Evolutionary conservation across 2,329 filamentous ascomycete genomes (phyloP).

Genomic region (Thelonectria blattea): DNA sequence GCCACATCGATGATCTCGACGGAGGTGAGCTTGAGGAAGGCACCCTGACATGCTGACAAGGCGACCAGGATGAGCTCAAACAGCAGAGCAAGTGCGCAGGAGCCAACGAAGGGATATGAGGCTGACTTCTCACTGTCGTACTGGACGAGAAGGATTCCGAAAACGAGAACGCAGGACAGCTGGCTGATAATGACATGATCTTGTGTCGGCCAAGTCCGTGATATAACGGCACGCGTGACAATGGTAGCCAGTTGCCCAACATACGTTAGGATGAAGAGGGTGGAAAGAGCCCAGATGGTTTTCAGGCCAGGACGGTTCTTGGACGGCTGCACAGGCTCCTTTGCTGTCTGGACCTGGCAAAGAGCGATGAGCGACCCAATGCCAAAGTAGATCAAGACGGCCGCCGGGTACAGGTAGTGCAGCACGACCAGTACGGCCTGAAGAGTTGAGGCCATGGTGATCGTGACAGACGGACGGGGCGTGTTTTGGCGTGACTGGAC

Average conservation of each 20-base stretch:
- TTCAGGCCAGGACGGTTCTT: conserved; percentile 28
- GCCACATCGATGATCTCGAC: conserved; percentile 36
- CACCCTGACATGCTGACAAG: conserved; percentile 23
- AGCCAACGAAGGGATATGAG: conserved; percentile 69
- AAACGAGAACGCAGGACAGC: conserved; percentile 68
- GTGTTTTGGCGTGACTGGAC: not conserved
- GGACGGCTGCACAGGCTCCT: conserved; percentile 27
- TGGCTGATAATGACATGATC: conserved; percentile 61
- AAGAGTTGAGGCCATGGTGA: conserved; percentile 27
- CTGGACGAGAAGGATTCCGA: conserved; percentile 63
- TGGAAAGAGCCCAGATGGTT: conserved; percentile 49
- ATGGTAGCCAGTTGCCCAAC: conserved; percentile 53
- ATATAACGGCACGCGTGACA: conserved; percentile 43
- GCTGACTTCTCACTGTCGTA: conserved; percentile 58
- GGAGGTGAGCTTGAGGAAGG: conserved; percentile 7
- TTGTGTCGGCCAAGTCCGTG: conserved; percentile 49
- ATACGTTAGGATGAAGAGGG: conserved; percentile 53
- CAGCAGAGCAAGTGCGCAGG: conserved; percentile 63
- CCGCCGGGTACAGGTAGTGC: conserved; percentile 40
- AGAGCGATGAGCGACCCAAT: conserved; percentile 63
- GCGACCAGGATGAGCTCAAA: conserved; percentile 59
- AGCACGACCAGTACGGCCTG: conserved; percentile 29
- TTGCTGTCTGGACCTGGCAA: conserved; percentile 58
- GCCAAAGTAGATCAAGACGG: conserved; percentile 60
- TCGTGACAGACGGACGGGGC: conserved; percentile 11